Evolutionary conservation across 2,329 filamentous ascomycete species (phyloP), one percentile per base, ranked within the genome.

Genomic region (Alternaria brassicae): DNA sequence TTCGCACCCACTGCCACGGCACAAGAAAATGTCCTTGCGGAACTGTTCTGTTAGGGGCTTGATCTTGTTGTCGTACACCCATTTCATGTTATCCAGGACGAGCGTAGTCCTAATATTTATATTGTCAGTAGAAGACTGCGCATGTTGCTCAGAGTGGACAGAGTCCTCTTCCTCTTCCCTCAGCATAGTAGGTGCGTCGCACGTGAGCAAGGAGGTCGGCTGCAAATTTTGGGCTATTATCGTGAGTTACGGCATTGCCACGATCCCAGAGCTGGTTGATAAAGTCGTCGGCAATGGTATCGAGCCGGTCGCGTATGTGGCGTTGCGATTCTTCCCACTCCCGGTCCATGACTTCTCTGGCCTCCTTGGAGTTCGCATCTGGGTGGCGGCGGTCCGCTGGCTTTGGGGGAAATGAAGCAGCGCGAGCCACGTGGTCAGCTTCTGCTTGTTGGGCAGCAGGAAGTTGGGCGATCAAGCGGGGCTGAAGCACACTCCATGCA

Each of bases 21-120:
- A 95, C 57, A 91, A 83, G 75, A 95, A 95, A 9, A 93, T 79
- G 55, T 93, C 90, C 70, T 88, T 90, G 66, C 87, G 83, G 67
- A 84, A 83, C 44, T 81, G 78, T 62, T 92, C 89, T 3, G 89
- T 91, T 53, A 87, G 78, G 23, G 87, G 86, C 70, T 88, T 91
- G 72, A 95, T 83, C 74, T 92, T 93, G 66, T 86, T 86, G 70
- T 93, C 91, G 73, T 91, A 93, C 28, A 93, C 81, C 87, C 89
- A 94, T 76, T 91, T 93, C 91, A 95, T 93, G 71, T 93, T 92
- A 72, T 94, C 91, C 66, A 95, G 79, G 1, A 89, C 90, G 52
- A 94, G 81, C 71, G 84, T 88, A 72, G 86, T 83, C 25, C 83
- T 86, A 67, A 82, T 85, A 6, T 85, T 82, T 45, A 58, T 45